Conservation (phyloP, 2,329 filamentous ascomycete species). For the Aspergillus clavatus region DNA sequence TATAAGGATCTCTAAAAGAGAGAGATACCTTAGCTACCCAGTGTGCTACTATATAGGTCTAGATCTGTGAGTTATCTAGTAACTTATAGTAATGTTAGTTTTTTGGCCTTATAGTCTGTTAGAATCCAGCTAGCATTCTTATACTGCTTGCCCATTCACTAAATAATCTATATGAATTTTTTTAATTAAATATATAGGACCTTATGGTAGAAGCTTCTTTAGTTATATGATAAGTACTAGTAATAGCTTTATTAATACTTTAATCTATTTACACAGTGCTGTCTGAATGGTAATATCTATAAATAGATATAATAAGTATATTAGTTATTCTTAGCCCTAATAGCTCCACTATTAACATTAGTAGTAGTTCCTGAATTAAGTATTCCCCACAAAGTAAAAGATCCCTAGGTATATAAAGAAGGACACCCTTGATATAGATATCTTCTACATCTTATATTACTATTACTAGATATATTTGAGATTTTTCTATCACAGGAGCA, state of each 20-base stretch:
- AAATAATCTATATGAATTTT: conserved; percentile 17
- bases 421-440: conserved; percentile 18
- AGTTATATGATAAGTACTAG: conserved; percentile 16
- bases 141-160: no score
- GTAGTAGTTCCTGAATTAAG: conserved; percentile 19
- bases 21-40: no score
- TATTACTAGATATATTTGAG: conserved; percentile 23
- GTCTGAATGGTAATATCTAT: conserved; percentile 7
- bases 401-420: conserved; percentile 19
- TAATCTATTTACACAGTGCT: background rate
- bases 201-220: conserved; percentile 10
- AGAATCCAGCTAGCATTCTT: no score
- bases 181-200: conserved; percentile 15
- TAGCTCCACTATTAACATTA: background rate
- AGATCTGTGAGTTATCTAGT: no score
- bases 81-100: no score
- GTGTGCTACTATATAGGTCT: no score
- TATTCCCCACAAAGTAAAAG: conserved; percentile 15
- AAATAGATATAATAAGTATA: conserved; percentile 23
- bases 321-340: conserved; percentile 2
- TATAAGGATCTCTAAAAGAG: no score
- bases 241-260: conserved; percentile 12
- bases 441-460: conserved; percentile 19
- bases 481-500: conserved; percentile 20
- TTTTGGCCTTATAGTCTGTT: no score